Evolutionary conservation across 768 basidiomycete genomes (phyloP).

Genomic region (Cystofilobasidium ferigula): DNA sequence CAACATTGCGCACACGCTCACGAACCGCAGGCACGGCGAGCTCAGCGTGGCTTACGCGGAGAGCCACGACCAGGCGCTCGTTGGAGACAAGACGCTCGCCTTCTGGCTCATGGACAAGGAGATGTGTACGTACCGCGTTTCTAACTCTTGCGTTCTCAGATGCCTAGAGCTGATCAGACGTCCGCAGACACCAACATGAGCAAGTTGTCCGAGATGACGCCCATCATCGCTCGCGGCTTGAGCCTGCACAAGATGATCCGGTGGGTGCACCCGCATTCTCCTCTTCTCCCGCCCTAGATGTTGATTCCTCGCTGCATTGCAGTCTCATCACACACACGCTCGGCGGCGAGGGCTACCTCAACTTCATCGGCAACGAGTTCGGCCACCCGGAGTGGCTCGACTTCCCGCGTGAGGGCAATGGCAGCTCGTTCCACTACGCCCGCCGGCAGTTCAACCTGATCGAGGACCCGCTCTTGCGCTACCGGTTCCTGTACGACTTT

Average conservation of each 20-base stretch:
- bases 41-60: constrained; percentile 88
- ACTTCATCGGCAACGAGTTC: constrained; percentile 97
- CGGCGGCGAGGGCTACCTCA: constrained; percentile 94
- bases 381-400: constrained; percentile 99
- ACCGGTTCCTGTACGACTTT: constrained; percentile 86
- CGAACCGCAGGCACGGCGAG: constrained; percentile 77
- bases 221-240: constrained; percentile 74
- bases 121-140: constrained; percentile 62
- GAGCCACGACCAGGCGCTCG: constrained; percentile 94
- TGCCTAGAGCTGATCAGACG: background rate
- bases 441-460: constrained; percentile 93
- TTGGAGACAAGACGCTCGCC: constrained; percentile 95
- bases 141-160: background rate
- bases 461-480: constrained; percentile 75
- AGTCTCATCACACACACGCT: constrained; percentile 83
- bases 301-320: background rate
- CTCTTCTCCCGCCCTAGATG: background rate
- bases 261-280: constrained; percentile 41
- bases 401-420: constrained; percentile 92
- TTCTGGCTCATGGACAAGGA: constrained; percentile 99
- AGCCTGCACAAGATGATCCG: constrained; percentile 96
- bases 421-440: constrained; percentile 92
- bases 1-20: constrained; percentile 77
- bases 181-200: constrained; percentile 83
- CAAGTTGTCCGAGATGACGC: constrained; percentile 67